phyloP scores from a whole-genome alignment of 2,329 filamentous ascomycete species.

The Cytospora leucostoma region DNA sequence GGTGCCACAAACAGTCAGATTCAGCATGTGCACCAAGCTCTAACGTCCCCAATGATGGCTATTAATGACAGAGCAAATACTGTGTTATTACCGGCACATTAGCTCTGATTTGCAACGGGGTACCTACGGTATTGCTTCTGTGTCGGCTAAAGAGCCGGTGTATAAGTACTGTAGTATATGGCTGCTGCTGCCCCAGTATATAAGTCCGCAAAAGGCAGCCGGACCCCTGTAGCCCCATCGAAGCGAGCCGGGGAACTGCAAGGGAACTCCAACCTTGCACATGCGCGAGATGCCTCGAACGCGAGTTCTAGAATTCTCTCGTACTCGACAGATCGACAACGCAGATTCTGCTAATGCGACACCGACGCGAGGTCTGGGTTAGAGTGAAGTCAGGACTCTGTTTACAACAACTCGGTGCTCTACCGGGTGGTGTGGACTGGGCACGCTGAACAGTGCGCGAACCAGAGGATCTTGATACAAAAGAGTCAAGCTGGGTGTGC shows the following conservation, averaged over 20 bases:
- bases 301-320: conserved; percentile 21
- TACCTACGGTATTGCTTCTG: conserved; percentile 1
- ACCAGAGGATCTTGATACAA: background rate
- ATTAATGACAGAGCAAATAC: background rate
- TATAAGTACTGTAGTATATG: background rate
- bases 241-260: conserved; percentile 26
- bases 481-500: background rate
- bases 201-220: conserved; percentile 21
- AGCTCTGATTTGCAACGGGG: conserved; percentile 16
- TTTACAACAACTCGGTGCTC: background rate
- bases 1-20: background rate
- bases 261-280: conserved; percentile 17
- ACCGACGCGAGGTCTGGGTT: background rate
- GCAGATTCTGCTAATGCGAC: conserved; percentile 9
- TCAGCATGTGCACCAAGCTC: background rate
- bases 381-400: background rate
- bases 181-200: conserved; percentile 20
- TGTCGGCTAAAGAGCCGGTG: conserved; percentile 18
- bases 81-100: conserved; percentile 5
- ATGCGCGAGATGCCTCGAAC: conserved; percentile 1
- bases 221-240: conserved; percentile 12
- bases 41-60: background rate
- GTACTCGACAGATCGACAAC: conserved; percentile 3
- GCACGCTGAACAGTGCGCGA: background rate
- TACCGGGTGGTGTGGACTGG: background rate